Base-by-base conservation (phyloP, 225 moss, liverwort and hornwort genomes). In the Bryum argenteum region DNA sequence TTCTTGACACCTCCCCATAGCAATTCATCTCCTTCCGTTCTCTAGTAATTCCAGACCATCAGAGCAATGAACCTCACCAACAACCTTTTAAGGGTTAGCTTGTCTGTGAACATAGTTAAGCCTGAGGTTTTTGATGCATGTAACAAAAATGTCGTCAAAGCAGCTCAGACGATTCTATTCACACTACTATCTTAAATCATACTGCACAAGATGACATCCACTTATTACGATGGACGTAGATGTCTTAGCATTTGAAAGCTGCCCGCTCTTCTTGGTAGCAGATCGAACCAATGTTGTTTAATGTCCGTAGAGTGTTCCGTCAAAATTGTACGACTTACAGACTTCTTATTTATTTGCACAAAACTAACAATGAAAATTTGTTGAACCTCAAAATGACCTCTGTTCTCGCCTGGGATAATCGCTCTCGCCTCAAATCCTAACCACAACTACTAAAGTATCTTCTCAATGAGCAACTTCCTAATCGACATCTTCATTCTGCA, bases 401-500 rank as follows among this genome's bases (percentile, higher is more conserved):
- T 9, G 18, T 54, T 9, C 33, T 67, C 59, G 40, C 68, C 42
- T 15, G 55, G n/a, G 62, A 70, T 23, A 62, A 47, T 47, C 19
- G 28, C 54, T 71, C 18, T 53, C 48, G 40, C 37, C 45, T 28
- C 51, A 54, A 37, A 19, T 33, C 17, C 70, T 28, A 47, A 68
- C 52, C 70, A 65, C 41, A 55, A 50, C 23, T 44, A 58, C 38
- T 33, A 47, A 55, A 76, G 67, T 45, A 67, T 37, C 67, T 62
- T 43, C 17, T 13, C 37, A 33, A 42, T 47, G 55, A 26, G 62
- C 33, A 57, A 61, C 65, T 64, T 72, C 21, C 72, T 82, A 87
- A 66, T 87, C 87, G 21, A 81, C 84, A 41, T 93, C 96, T 73
- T 98, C 98, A 69, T 74, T 92, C 64, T 93, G 94, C 67, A 98